These are phyloP conservation scores for Phytophthora fragariae DNA, from an alignment of 352 stramenopile genomes.

Conservation along the genomic window DNA sequence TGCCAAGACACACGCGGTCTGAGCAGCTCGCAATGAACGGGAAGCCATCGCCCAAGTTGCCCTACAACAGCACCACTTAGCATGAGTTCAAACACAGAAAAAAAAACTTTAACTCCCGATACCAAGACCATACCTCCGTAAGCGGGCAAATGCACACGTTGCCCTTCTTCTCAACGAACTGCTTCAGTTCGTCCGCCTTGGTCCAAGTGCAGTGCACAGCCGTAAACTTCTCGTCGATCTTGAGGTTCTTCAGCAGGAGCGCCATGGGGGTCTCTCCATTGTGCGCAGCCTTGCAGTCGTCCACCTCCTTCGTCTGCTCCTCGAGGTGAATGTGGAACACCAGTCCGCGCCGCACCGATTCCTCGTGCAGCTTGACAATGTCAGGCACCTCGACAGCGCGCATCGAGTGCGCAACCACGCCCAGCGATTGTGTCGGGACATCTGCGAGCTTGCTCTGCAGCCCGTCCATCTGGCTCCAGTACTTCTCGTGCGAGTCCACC, in stretches of 20 bases:
- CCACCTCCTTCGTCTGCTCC: slow-evolving; percentile 77
- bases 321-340: slow-evolving; percentile 80
- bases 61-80: slow-evolving; percentile 32
- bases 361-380: slow-evolving; percentile 71
- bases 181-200: slow-evolving; percentile 54
- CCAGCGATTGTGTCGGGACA: slow-evolving; percentile 59
- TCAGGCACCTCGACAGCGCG: slow-evolving; percentile 68
- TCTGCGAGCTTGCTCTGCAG: slow-evolving; percentile 41
- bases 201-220: slow-evolving; percentile 85
- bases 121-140: slow-evolving; percentile 50
- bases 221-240: slow-evolving; percentile 79
- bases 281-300: slow-evolving; percentile 74
- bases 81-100: background rate
- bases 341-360: slow-evolving; percentile 66
- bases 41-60: slow-evolving; percentile 77
- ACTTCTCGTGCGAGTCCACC: slow-evolving; percentile 65
- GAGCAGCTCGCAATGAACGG: slow-evolving; percentile 72
- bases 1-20: slow-evolving; percentile 73
- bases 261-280: slow-evolving; percentile 68
- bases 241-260: slow-evolving; percentile 67
- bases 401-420: slow-evolving; percentile 82
- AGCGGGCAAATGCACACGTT: slow-evolving; percentile 83
- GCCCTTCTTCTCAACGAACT: slow-evolving; percentile 66
- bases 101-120: background rate
- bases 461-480: slow-evolving; percentile 77